phyloP scores from a whole-genome alignment of 768 basidiomycete genomes.

The Podaxis carcinomalis region DNA sequence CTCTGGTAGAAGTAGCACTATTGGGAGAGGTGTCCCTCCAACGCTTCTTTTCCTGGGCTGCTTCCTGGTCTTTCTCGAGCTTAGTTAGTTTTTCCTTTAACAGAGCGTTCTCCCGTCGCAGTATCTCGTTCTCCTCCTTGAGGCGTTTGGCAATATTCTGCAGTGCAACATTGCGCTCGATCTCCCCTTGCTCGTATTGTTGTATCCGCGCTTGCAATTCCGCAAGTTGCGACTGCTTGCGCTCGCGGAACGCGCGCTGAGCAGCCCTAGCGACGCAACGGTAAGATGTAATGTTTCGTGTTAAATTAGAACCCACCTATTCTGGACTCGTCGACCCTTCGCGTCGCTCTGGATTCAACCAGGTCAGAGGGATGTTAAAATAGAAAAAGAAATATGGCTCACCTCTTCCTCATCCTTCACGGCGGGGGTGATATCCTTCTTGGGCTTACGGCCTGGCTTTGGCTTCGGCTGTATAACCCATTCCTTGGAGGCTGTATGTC shows the following conservation, averaged over 20 bases:
- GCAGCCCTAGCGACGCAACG: slow-evolving; percentile 53
- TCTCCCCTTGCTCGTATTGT: slow-evolving; percentile 86
- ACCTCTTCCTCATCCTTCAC: slow-evolving; percentile 48
- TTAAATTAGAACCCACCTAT: slow-evolving; percentile 43
- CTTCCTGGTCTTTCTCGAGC: slow-evolving; percentile 34
- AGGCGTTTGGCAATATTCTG: slow-evolving; percentile 79
- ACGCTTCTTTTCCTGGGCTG: slow-evolving; percentile 46
- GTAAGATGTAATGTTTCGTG: slow-evolving; percentile 2
- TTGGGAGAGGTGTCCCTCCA: slow-evolving; percentile 47
- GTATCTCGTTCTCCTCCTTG: slow-evolving; percentile 81
- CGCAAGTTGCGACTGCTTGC: slow-evolving; percentile 84
- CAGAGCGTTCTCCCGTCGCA: slow-evolving; percentile 61
- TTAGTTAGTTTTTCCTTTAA: slow-evolving; percentile 49
- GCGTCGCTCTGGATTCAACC: slow-evolving; percentile 33
- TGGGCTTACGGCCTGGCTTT: slow-evolving; percentile 85
- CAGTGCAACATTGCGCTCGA: slow-evolving; percentile 80
- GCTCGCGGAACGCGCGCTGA: slow-evolving; percentile 85
- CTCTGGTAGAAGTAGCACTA: slow-evolving; percentile 18
- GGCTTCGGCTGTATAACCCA: slow-evolving; percentile 87
- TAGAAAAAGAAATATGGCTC: slow-evolving; percentile 15
- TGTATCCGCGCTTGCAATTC: slow-evolving; percentile 84
- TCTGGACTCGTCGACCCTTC: slow-evolving; percentile 72
- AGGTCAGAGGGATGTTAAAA: not conserved
- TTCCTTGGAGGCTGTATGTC: slow-evolving; percentile 69
- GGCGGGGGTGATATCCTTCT: slow-evolving; percentile 50